Evolutionary conservation across 805 yeast genomes (phyloP).

Genomic region (Barnettozyma sucrosica): DNA sequence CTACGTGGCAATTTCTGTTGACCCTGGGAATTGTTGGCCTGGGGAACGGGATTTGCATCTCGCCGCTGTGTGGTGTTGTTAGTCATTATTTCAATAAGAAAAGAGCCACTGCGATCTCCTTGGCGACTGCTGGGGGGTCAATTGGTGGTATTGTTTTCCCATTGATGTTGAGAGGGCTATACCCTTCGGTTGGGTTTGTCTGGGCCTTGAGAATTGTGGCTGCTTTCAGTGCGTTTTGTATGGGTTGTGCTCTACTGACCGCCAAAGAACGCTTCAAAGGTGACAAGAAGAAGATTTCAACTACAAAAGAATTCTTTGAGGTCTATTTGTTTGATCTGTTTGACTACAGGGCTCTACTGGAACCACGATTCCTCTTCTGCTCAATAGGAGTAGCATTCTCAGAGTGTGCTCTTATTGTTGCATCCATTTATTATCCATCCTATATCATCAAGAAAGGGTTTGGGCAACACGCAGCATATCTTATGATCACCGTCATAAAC

Average conservation of each 20-base stretch:
- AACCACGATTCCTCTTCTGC: constrained; percentile 37
- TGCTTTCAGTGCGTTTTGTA: constrained; percentile 38
- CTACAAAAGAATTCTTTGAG: constrained; percentile 11
- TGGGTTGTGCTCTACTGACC: constrained; percentile 30
- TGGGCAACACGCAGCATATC: constrained; percentile 36
- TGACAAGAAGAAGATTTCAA: constrained; percentile 14
- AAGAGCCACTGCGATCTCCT: constrained; percentile 51
- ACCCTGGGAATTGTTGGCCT: constrained; percentile 54
- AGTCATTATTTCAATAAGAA: constrained; percentile 60
- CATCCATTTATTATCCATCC: constrained; percentile 47
- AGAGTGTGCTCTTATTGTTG: constrained; percentile 29
- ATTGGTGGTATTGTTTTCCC: constrained; percentile 55
- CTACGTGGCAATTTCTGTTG: constrained; percentile 55
- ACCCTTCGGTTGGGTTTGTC: constrained; percentile 44
- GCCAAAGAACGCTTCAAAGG: constrained; percentile 35
- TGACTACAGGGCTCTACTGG: constrained; percentile 37
- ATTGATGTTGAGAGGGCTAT: constrained; percentile 44
- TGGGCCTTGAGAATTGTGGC: constrained; percentile 58
- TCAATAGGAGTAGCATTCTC: constrained; percentile 39
- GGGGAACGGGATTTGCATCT: constrained; percentile 55
- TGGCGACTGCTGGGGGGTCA: constrained; percentile 50
- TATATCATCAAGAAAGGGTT: constrained; percentile 46
- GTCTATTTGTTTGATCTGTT: constrained; percentile 28
- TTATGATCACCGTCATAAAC: constrained; percentile 42
- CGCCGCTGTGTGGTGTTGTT: constrained; percentile 56